Base-by-base conservation (phyloP, 2,329 filamentous ascomycete species). In the Ascochyta fabae region DNA sequence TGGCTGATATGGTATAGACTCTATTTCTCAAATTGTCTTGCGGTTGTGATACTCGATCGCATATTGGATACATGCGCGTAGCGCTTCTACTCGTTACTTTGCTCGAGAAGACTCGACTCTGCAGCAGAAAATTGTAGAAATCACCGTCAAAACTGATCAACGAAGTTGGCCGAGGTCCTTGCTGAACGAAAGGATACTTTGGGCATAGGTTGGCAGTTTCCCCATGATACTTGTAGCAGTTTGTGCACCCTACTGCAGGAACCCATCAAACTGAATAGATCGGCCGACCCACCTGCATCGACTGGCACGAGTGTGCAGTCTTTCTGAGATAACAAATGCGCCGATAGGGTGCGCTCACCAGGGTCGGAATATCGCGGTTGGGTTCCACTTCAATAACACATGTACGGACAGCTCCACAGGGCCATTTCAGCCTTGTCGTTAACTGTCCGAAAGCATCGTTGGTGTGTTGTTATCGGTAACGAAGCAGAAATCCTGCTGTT, bases 201-300 rank as follows among this genome's bases (percentile, higher is more conserved):
- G 29, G 8, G 12, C 12, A 31, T 13, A 5, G 12, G 12, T 6
- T 31, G 13, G 12, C 29, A 31, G 29, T 31, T 31, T 15, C 12
- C 4, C 12, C 5, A 15, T 15, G 4, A 31, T 29, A 9, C 19
- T 19, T 19, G 19, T 19, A 19, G 34, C 24, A 22, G n/a, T 9
- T 23, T 6, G 26, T 15, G 22, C 41, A n/a, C 10, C 45, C 46
- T 53, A 47, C 31, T 50, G 45, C 55, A 58, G 50, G 50, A 47
- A 50, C 50, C 16, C 31, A 6, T 35, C 10, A n/a, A 33, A 36
- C 15, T 23, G 34, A 13, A 31, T 33, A 41, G 44, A 31, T 41
- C 48, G 22, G 40, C 29, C 7, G 19, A 34, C 9, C 24, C 44
- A 29, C 44, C n/a, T 35, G 36, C 41, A 39, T 39, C 4, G 19